Base-by-base conservation (phyloP, 2,329 filamentous ascomycete genomes). In the Nemania bipapillata region DNA sequence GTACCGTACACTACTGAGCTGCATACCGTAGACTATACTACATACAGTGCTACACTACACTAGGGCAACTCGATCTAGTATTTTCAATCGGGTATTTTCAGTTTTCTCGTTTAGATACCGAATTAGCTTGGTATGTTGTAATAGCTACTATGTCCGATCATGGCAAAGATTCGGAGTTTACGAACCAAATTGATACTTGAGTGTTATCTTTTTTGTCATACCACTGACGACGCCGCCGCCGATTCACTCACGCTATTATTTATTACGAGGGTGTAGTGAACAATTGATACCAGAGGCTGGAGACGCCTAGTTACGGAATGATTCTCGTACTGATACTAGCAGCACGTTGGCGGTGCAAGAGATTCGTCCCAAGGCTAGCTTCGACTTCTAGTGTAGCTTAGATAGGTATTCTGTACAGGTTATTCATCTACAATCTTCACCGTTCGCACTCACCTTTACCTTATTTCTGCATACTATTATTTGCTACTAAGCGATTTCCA, bases 311-410 rank as follows among this genome's bases (percentile, higher is more conserved):
- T 47, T 45, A 50, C 49, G 20, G 40, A 22, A 64, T 40, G 35
- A 40, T 15, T 22, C n/a, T 40, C 65, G 55, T 50, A 49, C 52
- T 55, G 32, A 15, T 54, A 55, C 40, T 55, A 56, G 49, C 20
- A 22, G n/a, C 12, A 40, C 15, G 26, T 49, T n/a, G n/a, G n/a
- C n/a, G 59, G 37, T 40, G 40, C 22, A 11, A 40, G 22, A 47
- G 24, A 40, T 17, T 52, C 52, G 40, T 56, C 62, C 62, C 66
- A 58, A 65, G 32, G 50, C 22, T 53, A 58, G 42, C 50, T 47
- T 65, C 56, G 4, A 50, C 5, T 20, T 9, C n/a, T 53, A 35
- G n/a, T 26, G n/a, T 30, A 32, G 8, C 3, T 17, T 40, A n/a
- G n/a, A n/a, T n/a, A n/a, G n/a, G n/a, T n/a, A n/a, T n/a, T n/a